A percentile compares a stretch with the other conserved stretches of the same genome.
phyloP scores from a whole-genome alignment of 2,329 filamentous ascomycete species.

The Exophiala xenobiotica region DNA sequence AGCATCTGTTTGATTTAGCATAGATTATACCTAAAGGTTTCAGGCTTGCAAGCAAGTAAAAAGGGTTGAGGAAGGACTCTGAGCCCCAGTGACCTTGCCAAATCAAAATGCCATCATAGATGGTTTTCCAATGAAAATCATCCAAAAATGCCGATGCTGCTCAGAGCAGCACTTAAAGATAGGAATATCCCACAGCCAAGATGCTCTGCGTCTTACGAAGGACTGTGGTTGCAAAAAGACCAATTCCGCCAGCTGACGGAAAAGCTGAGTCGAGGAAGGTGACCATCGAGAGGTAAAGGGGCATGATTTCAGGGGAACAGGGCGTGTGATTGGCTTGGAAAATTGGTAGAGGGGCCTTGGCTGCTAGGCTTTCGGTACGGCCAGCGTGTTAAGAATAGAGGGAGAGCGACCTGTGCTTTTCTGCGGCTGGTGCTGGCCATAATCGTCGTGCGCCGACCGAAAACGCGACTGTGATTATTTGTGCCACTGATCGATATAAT shows the following conservation, averaged over 20 bases:
- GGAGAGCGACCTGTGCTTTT: not conserved
- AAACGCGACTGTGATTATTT: not conserved
- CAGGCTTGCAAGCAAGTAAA: not conserved
- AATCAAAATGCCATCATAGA: too few relatives aligned
- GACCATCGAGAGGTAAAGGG: constrained; percentile 1
- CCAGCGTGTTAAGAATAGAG: constrained; percentile 24
- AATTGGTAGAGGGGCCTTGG: not conserved
- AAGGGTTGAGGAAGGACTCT: not conserved
- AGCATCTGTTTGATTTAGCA: not conserved
- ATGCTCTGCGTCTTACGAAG: too few relatives aligned
- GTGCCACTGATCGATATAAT: constrained; percentile 5
- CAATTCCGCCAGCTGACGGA: too few relatives aligned
- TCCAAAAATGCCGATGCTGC: too few relatives aligned
- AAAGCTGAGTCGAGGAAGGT: not conserved
- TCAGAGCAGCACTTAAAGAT: too few relatives aligned
- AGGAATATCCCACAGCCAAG: too few relatives aligned
- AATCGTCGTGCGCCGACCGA: not conserved
- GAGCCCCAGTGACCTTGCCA: too few relatives aligned
- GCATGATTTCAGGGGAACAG: constrained; percentile 4
- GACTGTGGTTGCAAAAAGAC: too few relatives aligned
- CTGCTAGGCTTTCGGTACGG: constrained; percentile 2
- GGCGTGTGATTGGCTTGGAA: constrained; percentile 7
- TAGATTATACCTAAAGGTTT: not conserved
- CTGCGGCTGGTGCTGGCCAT: too few relatives aligned
- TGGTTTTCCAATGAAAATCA: too few relatives aligned